Conservation (phyloP, 371 early-diverging fungal species). For the Circinella umbellata region DNA sequence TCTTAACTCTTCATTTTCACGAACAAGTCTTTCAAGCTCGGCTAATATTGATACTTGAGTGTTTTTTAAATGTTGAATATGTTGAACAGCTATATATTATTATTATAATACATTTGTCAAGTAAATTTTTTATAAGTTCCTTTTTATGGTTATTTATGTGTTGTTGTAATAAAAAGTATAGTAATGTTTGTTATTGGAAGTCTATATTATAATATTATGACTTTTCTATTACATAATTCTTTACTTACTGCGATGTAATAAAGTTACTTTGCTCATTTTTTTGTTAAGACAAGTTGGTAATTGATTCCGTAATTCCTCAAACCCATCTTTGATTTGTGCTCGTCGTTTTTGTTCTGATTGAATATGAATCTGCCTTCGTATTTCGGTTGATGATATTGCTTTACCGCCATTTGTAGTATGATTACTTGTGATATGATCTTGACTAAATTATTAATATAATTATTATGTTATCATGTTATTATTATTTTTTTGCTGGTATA, state of each 20-base stretch:
- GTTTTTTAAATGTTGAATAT: slow-evolving; percentile 35
- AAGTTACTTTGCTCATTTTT: slow-evolving; percentile 46
- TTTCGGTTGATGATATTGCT: slow-evolving; percentile 22
- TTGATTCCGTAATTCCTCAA: slow-evolving; percentile 44
- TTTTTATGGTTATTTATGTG: too few relatives aligned
- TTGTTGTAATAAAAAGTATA: too few relatives aligned
- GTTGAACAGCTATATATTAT: slow-evolving; percentile 29
- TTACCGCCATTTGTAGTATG: not conserved
- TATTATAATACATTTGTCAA: not conserved
- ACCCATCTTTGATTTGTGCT: slow-evolving; percentile 53
- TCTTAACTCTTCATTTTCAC: slow-evolving; percentile 36
- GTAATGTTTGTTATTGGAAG: too few relatives aligned
- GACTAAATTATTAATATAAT: not conserved
- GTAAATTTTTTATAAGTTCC: not conserved
- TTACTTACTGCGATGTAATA: slow-evolving; percentile 36
- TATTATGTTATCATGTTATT: too few relatives aligned
- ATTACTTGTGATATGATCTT: not conserved
- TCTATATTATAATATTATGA: too few relatives aligned
- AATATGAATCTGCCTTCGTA: slow-evolving; percentile 49
- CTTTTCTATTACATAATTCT: too few relatives aligned
- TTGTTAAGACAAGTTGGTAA: slow-evolving; percentile 42
- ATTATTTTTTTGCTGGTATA: too few relatives aligned
- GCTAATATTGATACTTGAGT: slow-evolving; percentile 33
- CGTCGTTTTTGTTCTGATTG: slow-evolving; percentile 53
- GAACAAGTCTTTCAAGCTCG: slow-evolving; percentile 33